Conservation (phyloP, 495 filamentous ascomycete species). For the Penicillium waksmanii region DNA sequence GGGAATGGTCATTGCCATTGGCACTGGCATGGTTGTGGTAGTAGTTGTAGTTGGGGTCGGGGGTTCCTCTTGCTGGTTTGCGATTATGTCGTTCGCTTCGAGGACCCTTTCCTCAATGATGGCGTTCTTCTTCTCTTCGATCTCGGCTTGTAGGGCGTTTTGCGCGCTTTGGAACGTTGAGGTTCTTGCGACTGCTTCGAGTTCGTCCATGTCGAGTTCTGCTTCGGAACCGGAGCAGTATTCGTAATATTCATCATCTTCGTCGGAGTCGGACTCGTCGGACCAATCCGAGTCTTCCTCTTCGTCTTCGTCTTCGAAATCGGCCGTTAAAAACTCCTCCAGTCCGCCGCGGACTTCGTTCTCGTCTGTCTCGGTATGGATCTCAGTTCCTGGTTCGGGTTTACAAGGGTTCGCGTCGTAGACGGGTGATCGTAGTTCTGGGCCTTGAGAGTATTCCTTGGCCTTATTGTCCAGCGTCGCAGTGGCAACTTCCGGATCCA, state of each 20-base stretch:
- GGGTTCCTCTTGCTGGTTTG: not conserved
- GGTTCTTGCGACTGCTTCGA: not conserved
- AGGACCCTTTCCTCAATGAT: not conserved
- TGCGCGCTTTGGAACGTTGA: not conserved
- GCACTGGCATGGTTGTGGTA: constrained; percentile 7
- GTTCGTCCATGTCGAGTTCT: constrained; percentile 10
- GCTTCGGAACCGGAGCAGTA: constrained; percentile 17
- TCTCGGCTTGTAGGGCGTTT: not conserved
- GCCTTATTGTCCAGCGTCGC: constrained; percentile 12
- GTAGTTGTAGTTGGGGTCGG: not conserved
- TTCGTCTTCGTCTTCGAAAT: constrained; percentile 19
- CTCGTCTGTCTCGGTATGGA: not conserved
- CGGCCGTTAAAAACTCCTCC: not conserved
- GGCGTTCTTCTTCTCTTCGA: too few relatives aligned
- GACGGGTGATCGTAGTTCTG: not conserved
- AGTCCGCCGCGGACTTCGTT: not conserved
- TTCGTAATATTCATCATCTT: constrained; percentile 25
- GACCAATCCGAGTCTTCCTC: constrained; percentile 16
- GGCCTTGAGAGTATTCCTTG: constrained; percentile 1
- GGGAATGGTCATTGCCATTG: not conserved
- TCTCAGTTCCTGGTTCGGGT: too few relatives aligned
- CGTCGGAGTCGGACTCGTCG: constrained; percentile 16
- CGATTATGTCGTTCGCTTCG: not conserved
- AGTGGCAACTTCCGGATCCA: constrained; percentile 11
- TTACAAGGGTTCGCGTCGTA: not conserved